Evolutionary conservation across 257 asterid genomes (phyloP).

Genomic region (Lavandula angustifolia): DNA sequence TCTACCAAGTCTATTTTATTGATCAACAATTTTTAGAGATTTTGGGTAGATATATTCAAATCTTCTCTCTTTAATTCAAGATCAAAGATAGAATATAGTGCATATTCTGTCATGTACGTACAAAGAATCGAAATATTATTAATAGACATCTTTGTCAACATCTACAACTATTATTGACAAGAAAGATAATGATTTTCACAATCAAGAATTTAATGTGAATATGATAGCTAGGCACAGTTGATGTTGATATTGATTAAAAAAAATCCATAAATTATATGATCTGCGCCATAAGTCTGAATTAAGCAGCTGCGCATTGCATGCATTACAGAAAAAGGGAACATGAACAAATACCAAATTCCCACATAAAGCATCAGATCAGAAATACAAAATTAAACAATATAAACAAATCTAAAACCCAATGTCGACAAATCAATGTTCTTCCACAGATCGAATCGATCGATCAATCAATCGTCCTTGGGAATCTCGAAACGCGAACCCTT

Average conservation of each 20-base stretch:
- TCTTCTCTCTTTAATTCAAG: no score
- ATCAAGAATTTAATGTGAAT: conserved; percentile 52
- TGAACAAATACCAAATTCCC: not conserved
- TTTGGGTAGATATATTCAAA: no score
- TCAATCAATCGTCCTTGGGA: not conserved
- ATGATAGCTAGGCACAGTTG: no score
- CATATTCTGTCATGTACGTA: no score
- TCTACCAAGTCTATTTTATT: no score
- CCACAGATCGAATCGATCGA: not conserved
- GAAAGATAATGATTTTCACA: conserved; percentile 61
- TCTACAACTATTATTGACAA: no score
- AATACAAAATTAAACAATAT: not conserved
- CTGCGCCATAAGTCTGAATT: not conserved
- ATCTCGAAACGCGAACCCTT: conserved; percentile 54
- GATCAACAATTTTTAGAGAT: no score
- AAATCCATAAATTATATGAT: no score
- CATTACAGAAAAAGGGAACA: not conserved
- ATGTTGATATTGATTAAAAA: no score
- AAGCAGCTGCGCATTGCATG: not conserved
- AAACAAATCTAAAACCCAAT: conserved; percentile 1
- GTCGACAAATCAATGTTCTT: not conserved
- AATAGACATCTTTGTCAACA: no score
- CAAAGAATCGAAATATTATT: no score
- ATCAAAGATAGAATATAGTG: no score
- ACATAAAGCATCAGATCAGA: not conserved